A percentile compares a stretch with the other conserved stretches of the same genome.
Evolutionary conservation across 768 basidiomycete genomes (phyloP).

Genomic region (Mycena pura): DNA sequence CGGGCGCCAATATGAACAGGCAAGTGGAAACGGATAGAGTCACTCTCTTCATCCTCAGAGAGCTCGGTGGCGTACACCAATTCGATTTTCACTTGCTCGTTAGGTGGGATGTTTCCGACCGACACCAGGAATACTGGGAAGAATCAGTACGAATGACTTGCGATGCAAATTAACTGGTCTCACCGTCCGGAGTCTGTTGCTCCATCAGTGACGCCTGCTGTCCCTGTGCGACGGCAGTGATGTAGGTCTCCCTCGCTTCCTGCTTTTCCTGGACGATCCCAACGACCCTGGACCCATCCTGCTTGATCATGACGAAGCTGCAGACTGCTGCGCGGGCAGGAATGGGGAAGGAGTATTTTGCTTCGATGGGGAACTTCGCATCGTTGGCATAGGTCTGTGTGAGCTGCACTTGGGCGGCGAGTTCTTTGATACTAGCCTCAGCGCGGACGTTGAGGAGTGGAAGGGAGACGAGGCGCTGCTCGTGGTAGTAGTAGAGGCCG

Average conservation of each 20-base stretch:
- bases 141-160: not conserved
- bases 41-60: conserved; percentile 20
- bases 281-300: conserved; percentile 20
- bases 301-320: conserved; percentile 16
- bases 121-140: conserved; percentile 24
- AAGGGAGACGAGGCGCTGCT: not conserved
- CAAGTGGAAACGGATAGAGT: conserved; percentile 19
- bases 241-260: conserved; percentile 20
- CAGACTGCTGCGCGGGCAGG: conserved; percentile 22
- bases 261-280: conserved; percentile 20
- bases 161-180: not conserved
- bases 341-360: conserved; percentile 22
- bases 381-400: conserved; percentile 25
- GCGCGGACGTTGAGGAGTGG: conserved; percentile 17
- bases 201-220: conserved; percentile 16
- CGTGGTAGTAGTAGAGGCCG: conserved; percentile 7
- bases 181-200: conserved; percentile 24
- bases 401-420: conserved; percentile 23
- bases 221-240: conserved; percentile 17
- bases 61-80: conserved; percentile 16
- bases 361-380: conserved; percentile 5
- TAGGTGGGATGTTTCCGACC: conserved; percentile 12
- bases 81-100: conserved; percentile 12
- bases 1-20: conserved; percentile 23
- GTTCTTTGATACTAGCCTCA: conserved; percentile 19